Conservation (phyloP, 1,139 yeast species). For the Lodderomyces orthopsilosis region DNA sequence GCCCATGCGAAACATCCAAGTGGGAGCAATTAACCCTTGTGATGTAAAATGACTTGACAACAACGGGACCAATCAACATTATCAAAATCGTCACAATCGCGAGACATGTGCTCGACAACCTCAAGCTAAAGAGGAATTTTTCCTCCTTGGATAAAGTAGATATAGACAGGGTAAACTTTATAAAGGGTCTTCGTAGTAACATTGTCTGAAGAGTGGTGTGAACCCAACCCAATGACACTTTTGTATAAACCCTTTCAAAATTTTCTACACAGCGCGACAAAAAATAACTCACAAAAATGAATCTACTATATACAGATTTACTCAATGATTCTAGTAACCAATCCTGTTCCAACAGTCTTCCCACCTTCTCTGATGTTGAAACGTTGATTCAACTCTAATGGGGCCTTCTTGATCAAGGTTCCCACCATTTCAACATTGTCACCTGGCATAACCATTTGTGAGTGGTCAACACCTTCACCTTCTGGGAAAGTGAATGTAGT, state of each 20-base stretch:
- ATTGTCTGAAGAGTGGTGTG: background rate
- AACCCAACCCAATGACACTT: no score
- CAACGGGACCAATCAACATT: constrained; percentile 30
- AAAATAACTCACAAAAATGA: no score
- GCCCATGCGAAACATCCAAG: constrained; percentile 49
- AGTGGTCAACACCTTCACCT: constrained; percentile 77
- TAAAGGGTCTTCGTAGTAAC: background rate
- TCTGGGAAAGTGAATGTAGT: constrained; percentile 90
- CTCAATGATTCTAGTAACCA: constrained; percentile 90
- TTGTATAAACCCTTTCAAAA: no score
- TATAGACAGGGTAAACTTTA: background rate
- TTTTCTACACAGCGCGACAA: no score
- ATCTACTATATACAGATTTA: constrained; percentile 23
- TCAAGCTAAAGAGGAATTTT: constrained; percentile 25
- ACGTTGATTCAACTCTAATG: constrained; percentile 94
- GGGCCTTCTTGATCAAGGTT: constrained; percentile 87
- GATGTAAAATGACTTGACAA: constrained; percentile 24
- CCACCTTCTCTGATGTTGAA: constrained; percentile 99
- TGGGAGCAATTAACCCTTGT: constrained; percentile 48
- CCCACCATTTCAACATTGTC: constrained; percentile 97
- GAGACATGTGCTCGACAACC: constrained; percentile 22
- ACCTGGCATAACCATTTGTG: constrained; percentile 95
- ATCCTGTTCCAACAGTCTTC: constrained; percentile 97
- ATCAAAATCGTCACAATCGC: constrained; percentile 21
- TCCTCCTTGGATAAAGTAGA: constrained; percentile 28